Percentiles rank a stretch among this genome's conserved stretches.
phyloP scores from a whole-genome alignment of 2,329 filamentous ascomycete species.

The Neonectria ditissima region DNA sequence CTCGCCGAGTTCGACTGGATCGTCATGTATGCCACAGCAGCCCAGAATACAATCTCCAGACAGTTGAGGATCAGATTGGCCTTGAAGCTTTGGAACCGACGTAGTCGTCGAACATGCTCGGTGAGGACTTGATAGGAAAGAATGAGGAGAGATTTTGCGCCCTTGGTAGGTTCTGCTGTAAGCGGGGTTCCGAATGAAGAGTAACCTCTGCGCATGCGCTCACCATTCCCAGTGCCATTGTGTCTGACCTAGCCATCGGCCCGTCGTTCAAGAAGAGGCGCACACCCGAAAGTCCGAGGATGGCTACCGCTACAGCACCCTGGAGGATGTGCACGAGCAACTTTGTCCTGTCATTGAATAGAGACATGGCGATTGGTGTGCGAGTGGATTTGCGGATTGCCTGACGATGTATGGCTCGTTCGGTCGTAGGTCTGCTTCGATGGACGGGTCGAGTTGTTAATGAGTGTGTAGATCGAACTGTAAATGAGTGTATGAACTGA shows the following conservation, averaged over 20 bases:
- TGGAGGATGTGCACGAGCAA: neutral
- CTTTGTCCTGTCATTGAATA: neutral
- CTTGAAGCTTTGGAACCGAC: slow-evolving; percentile 53
- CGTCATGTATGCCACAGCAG: neutral
- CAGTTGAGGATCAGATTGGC: slow-evolving; percentile 54
- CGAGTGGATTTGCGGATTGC: neutral
- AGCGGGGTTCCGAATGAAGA: neutral
- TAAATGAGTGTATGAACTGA: neutral
- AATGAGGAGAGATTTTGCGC: slow-evolving; percentile 54
- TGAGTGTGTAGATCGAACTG: neutral
- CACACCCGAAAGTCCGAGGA: neutral
- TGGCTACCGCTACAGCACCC: neutral
- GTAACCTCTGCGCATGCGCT: neutral
- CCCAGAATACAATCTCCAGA: slow-evolving; percentile 57
- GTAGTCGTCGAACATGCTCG: slow-evolving; percentile 47
- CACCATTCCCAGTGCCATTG: neutral
- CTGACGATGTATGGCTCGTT: neutral
- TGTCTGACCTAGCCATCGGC: neutral
- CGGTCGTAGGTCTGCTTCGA: neutral
- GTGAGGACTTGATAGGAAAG: slow-evolving; percentile 55
- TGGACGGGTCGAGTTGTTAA: neutral
- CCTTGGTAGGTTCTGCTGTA: slow-evolving; percentile 24
- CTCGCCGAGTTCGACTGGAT: neutral
- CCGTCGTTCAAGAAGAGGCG: neutral
- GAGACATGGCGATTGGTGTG: neutral